Conservation (phyloP, 495 filamentous ascomycete species). For the Neurospora cerealis region DNA sequence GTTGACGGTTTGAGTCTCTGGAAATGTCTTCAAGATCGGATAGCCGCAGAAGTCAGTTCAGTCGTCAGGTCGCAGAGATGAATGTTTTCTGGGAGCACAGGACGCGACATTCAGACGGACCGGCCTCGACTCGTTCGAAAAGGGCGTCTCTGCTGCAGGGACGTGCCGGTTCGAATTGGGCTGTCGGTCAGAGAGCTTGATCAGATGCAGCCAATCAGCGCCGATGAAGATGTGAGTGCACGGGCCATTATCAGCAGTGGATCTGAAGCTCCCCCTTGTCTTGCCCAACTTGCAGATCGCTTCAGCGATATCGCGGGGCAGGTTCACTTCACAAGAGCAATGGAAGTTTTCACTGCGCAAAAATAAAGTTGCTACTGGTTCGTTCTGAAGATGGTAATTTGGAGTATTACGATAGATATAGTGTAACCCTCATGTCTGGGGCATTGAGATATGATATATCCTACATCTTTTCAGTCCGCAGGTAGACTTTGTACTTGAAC, state of each 20-base stretch:
- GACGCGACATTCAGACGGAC: not conserved
- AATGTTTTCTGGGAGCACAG: not conserved
- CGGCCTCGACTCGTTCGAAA: not conserved
- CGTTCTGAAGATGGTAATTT: too few species aligned
- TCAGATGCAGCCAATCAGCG: not conserved
- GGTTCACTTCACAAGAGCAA: not conserved
- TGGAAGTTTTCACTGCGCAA: not conserved
- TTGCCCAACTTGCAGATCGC: not conserved
- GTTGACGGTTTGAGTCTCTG: not conserved
- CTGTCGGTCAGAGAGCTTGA: not conserved
- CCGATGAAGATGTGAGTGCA: not conserved
- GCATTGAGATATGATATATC: not conserved
- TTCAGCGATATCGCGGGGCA: not conserved
- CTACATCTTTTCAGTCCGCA: not conserved
- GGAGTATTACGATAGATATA: too few species aligned
- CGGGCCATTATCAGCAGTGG: not conserved
- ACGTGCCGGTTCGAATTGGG: not conserved
- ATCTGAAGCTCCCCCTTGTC: not conserved
- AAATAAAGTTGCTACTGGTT: too few species aligned
- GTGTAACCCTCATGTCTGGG: too few species aligned
- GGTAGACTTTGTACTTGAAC: not conserved
- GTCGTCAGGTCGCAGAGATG: not conserved
- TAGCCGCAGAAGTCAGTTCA: not conserved
- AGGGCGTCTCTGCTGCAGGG: not conserved
- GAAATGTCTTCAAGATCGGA: not conserved